phyloP scores from a whole-genome alignment of 1,284 basidiomycete species.

The Rhodotorula sp. region DNA sequence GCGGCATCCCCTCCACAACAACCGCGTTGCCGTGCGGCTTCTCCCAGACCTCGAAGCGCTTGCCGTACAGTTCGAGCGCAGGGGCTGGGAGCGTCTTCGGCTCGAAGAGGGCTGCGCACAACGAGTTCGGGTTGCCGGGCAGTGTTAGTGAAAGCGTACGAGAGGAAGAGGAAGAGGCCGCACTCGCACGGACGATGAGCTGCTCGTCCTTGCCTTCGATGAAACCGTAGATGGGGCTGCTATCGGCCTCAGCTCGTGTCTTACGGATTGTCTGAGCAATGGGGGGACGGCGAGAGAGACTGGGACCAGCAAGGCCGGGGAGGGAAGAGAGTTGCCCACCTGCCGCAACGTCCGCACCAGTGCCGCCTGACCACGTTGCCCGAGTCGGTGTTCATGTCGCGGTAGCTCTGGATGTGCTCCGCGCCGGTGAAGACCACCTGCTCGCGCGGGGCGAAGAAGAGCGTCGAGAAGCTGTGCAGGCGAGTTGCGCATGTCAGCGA shows the following conservation, averaged over 20 bases:
- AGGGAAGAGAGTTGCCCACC: not conserved
- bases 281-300: not conserved
- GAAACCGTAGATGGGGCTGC: not conserved
- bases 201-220: not conserved
- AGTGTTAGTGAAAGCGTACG: not conserved
- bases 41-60: constrained; percentile 20
- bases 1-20: not conserved
- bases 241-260: too few species aligned
- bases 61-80: constrained; percentile 7
- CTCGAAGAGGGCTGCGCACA: constrained; percentile 6
- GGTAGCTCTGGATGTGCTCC: not conserved
- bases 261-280: too few species aligned
- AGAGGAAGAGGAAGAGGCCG: not conserved
- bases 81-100: not conserved
- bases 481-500: not conserved
- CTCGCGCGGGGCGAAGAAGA: not conserved
- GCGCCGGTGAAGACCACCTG: not conserved
- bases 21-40: not conserved
- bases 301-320: not conserved
- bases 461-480: not conserved
- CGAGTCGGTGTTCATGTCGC: not conserved
- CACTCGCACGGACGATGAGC: not conserved
- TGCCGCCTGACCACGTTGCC: not conserved
- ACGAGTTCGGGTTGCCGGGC: too few species aligned
- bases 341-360: not conserved